Conservation (phyloP, 106 monocot species). For the Apostasia shenzhenica region DNA sequence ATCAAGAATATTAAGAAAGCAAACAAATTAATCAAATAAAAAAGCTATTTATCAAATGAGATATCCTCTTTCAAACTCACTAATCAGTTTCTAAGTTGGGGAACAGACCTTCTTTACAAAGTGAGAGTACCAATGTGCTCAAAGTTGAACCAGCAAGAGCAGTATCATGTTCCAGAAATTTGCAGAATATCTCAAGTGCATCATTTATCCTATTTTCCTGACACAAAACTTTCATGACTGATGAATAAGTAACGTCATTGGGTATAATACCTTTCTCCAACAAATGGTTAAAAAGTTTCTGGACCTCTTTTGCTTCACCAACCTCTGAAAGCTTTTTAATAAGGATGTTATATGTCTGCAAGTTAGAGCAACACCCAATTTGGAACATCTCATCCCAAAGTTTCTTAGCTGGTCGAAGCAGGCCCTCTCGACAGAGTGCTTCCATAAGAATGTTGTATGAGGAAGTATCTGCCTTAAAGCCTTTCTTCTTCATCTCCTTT, state of each 20-base stretch:
- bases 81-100: neutral
- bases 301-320: constrained; percentile 47
- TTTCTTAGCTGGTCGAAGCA: constrained; percentile 84
- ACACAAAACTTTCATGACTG: constrained; percentile 51
- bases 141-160: constrained; percentile 43
- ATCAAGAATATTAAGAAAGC: no score
- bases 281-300: constrained; percentile 56
- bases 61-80: neutral
- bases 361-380: constrained; percentile 51
- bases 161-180: constrained; percentile 41
- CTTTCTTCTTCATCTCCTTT: constrained; percentile 74
- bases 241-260: constrained; percentile 32
- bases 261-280: constrained; percentile 42
- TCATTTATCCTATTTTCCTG: constrained; percentile 33
- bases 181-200: constrained; percentile 38
- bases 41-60: no score
- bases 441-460: constrained; percentile 79
- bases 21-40: no score
- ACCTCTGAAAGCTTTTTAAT: constrained; percentile 61
- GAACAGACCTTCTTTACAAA: constrained; percentile 60
- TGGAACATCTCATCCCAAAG: constrained; percentile 98
- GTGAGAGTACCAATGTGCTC: constrained; percentile 25
- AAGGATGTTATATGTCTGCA: constrained; percentile 73
- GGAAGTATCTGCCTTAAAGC: constrained; percentile 41
- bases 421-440: constrained; percentile 66